These are phyloP conservation scores for Colletotrichum sp. DNA, from an alignment of 2,329 filamentous ascomycete species.

Conservation along the genomic window DNA sequence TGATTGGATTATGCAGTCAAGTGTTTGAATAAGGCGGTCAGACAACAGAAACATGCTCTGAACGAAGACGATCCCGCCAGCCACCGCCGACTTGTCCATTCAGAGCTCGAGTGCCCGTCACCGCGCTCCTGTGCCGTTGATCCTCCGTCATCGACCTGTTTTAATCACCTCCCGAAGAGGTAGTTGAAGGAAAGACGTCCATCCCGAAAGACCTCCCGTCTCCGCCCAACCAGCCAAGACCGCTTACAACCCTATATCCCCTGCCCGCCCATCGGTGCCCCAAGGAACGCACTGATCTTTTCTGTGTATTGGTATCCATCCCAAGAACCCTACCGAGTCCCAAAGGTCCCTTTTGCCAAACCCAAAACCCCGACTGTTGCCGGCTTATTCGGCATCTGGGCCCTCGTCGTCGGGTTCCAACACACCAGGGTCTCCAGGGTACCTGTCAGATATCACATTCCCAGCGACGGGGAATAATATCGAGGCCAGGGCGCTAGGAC, in stretches of 20 bases:
- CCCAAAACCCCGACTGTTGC: not conserved
- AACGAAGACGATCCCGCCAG: slow-evolving; percentile 11
- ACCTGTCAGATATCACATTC: not conserved
- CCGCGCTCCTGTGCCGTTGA: not conserved
- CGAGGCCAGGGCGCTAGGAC: not conserved
- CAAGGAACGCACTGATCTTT: not conserved
- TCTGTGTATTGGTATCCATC: not conserved
- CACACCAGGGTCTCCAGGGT: not conserved
- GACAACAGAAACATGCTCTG: slow-evolving; percentile 25
- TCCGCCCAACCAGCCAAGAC: not conserved
- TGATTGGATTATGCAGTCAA: not conserved
- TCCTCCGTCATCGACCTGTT: not conserved
- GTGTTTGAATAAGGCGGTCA: not conserved
- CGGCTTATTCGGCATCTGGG: not conserved
- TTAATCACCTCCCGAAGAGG: not conserved
- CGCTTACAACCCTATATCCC: not conserved
- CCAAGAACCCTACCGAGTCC: not conserved
- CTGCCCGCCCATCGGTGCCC: not conserved
- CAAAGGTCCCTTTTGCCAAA: not conserved
- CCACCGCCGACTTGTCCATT: not conserved
- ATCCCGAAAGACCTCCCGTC: not conserved
- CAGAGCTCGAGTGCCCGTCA: not conserved
- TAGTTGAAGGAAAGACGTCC: not conserved
- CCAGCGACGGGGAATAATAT: not conserved
- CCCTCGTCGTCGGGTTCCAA: not conserved